Evolutionary conservation across 768 basidiomycete genomes (phyloP), one percentile per base, ranked within the genome.

Genomic region (Phlegmacium glaucopus): DNA sequence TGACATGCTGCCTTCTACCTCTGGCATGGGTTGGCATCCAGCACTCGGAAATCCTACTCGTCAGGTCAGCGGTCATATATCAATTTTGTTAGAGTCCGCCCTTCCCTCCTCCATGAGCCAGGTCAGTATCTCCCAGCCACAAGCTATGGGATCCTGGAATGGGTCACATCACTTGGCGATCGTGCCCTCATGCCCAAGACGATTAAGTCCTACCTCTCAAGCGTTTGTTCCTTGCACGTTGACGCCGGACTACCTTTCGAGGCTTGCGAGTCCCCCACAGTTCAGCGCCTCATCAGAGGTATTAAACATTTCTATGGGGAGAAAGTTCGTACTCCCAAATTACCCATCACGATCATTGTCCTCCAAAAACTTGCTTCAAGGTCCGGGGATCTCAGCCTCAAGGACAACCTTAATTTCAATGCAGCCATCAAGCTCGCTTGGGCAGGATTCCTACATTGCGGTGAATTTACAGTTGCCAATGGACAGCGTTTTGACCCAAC

Each of bases 231-330:
- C 51, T 54, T 65, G 48, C 68, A 71, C 39, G 39, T 63, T 37
- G 61, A 71, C 26, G 44, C 52, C 5, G 64, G 59, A 25, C 57
- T 67, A n/a, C 52, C 63, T 18, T 60, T 60, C 25, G 26, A 38
- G 1, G 54, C 57, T 2, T 59, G 57, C 32, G 49, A 65, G 27
- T 65, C 66, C n/a, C 56, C 58, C 2, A 54, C 55, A 2, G 44
- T 67, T 12, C 59, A 60, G 25, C 53, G 61, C 0, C 46, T 69
- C 28, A 52, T 70, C 38, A 50, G 65, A 0, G 67, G 69, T 7
- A 68, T 68, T 49, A 68, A 69, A 49, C 54, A 51, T 4, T 58
- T 57, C 29, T 54, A 61, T 43, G 64, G 69, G n/a, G n/a, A n/a
- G 2, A 57, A 63, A n/a, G 53, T 49, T 3, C 59, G 56, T 3